Percentiles rank a stretch among this genome's conserved stretches.
phyloP scores from a whole-genome alignment of 2,329 filamentous ascomycete genomes.

The Ceratocystis smalleyi region DNA sequence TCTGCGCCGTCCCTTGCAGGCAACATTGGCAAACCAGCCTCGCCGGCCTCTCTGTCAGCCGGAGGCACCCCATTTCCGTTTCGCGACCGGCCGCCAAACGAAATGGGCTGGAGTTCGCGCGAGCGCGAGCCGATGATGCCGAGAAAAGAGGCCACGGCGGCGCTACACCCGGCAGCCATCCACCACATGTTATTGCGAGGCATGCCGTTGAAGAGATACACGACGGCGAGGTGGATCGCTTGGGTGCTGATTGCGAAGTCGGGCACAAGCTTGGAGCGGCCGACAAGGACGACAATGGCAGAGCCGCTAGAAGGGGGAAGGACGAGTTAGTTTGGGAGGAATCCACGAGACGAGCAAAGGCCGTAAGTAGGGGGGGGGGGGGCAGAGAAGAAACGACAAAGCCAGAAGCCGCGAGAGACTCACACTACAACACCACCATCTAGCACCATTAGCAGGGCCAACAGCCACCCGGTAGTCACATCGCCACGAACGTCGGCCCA shows the following conservation, averaged over 20 bases:
- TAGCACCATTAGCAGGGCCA: conserved; percentile 42
- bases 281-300: conserved; percentile 67
- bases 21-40: conserved; percentile 33
- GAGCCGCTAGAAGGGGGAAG: conserved; percentile 44
- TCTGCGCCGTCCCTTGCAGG: conserved; percentile 39
- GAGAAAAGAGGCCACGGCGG: conserved; percentile 36
- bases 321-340: background rate
- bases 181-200: conserved; percentile 80
- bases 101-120: conserved; percentile 75
- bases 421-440: conserved; percentile 39
- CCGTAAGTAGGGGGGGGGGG: background rate
- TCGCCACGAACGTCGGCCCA: conserved; percentile 45
- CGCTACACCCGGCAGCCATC: conserved; percentile 39
- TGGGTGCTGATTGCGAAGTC: conserved; percentile 89
- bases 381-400: background rate
- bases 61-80: conserved; percentile 16
- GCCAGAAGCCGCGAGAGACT: conserved; percentile 17
- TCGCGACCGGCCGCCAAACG: conserved; percentile 51
- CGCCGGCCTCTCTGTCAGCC: conserved; percentile 32
- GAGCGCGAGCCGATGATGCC: conserved; percentile 87
- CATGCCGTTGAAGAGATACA: conserved; percentile 64
- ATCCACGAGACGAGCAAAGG: background rate
- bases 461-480: conserved; percentile 45
- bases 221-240: conserved; percentile 62
- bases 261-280: conserved; percentile 81